phyloP scores from a whole-genome alignment of 352 stramenopile genomes.

The Phytopythium cucurbitacearum region DNA sequence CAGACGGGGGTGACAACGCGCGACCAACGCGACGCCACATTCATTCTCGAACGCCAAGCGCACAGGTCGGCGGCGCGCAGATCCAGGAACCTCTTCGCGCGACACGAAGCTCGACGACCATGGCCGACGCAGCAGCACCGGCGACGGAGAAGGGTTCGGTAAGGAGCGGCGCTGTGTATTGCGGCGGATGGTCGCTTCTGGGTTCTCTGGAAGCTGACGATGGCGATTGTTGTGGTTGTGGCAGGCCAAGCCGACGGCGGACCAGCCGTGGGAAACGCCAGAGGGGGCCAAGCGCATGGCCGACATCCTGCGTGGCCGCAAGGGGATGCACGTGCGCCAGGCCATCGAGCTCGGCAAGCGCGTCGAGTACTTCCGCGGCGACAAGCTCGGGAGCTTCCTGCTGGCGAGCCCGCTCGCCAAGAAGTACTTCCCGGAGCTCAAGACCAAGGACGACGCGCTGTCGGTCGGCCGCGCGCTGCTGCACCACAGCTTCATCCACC shows the following conservation, averaged over 20 bases:
- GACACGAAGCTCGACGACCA: not conserved
- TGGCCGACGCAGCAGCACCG: not conserved
- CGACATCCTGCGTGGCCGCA: constrained; percentile 76
- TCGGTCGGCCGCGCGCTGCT: constrained; percentile 73
- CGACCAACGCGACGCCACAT: too few species aligned
- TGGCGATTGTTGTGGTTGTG: not conserved
- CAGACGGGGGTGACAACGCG: not conserved
- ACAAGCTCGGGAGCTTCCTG: constrained; percentile 82
- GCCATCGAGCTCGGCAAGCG: constrained; percentile 89
- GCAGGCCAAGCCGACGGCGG: constrained; percentile 19
- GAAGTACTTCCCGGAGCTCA: constrained; percentile 82
- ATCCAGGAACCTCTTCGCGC: not conserved
- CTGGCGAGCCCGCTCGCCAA: constrained; percentile 68
- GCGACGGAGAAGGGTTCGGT: constrained; percentile 1
- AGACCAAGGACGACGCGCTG: constrained; percentile 72
- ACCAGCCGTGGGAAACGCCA: constrained; percentile 72
- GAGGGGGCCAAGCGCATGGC: constrained; percentile 78
- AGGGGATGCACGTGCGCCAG: constrained; percentile 85
- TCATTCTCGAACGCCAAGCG: not conserved
- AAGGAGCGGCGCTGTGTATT: not conserved
- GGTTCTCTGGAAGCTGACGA: constrained; percentile 6
- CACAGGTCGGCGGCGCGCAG: not conserved
- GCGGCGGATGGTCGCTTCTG: too few species aligned
- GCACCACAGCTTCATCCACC: constrained; percentile 83
- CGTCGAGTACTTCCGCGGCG: constrained; percentile 90